A percentile compares a stretch with the other conserved stretches of the same genome.
Evolutionary conservation across 2,329 filamentous ascomycete genomes (phyloP).

Genomic region (Fusarium burgessii): DNA sequence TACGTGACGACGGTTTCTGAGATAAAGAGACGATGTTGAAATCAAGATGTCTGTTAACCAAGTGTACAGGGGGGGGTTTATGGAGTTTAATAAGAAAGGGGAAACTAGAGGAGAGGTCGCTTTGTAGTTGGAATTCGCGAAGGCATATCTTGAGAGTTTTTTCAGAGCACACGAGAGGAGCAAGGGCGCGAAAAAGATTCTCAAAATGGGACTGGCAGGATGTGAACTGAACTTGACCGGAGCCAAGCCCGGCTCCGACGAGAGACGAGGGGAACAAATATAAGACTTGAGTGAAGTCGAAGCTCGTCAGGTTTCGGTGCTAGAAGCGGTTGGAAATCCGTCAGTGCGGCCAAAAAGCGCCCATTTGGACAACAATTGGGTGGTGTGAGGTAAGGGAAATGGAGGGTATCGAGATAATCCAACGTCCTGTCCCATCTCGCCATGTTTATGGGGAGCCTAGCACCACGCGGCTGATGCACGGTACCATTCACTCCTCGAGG

Average conservation of each 20-base stretch:
- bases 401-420: constrained; percentile 42
- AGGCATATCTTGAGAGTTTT: constrained; percentile 46
- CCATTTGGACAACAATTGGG: constrained; percentile 25
- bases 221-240: constrained; percentile 48
- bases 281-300: constrained; percentile 41
- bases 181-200: constrained; percentile 47
- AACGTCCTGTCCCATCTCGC: constrained; percentile 32
- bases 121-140: constrained; percentile 36
- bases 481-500: constrained; percentile 19
- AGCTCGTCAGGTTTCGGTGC: constrained; percentile 33
- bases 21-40: constrained; percentile 17
- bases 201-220: constrained; percentile 47
- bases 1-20: constrained; percentile 32
- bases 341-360: constrained; percentile 30
- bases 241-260: constrained; percentile 49
- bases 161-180: constrained; percentile 40
- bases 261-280: constrained; percentile 45
- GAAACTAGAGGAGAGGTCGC: constrained; percentile 38
- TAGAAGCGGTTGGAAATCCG: constrained; percentile 39
- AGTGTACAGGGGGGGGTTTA: constrained; percentile 19
- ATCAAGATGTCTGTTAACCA: constrained; percentile 28
- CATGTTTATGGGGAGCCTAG: constrained; percentile 35
- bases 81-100: constrained; percentile 31
- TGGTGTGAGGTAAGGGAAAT: constrained; percentile 38
- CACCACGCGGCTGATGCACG: constrained; percentile 35